Percentiles rank a stretch among this genome's conserved stretches.
phyloP scores from a whole-genome alignment of 176 grass and related monocot genomes.

The Ananas comosus region DNA sequence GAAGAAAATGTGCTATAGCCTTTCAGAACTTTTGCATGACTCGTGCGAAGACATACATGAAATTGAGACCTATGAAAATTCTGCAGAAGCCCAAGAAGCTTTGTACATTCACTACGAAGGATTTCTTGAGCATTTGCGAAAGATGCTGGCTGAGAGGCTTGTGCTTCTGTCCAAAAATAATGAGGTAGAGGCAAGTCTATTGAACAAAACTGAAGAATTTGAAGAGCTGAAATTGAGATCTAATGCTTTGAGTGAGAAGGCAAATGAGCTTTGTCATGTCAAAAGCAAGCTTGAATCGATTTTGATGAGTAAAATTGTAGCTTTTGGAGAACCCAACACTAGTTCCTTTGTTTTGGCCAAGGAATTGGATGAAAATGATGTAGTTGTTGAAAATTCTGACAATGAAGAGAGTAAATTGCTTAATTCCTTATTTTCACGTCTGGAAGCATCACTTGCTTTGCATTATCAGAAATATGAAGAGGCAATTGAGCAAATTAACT shows the following conservation, averaged over 20 bases:
- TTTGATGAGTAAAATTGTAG: constrained; percentile 40
- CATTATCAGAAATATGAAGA: constrained; percentile 56
- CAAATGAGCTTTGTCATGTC: constrained; percentile 46
- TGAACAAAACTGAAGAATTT: constrained; percentile 62
- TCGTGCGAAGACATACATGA: constrained; percentile 33
- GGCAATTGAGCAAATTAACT: constrained; percentile 42
- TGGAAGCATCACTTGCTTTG: constrained; percentile 57
- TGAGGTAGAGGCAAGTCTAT: constrained; percentile 48
- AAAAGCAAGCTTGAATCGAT: constrained; percentile 50
- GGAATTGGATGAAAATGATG: constrained; percentile 34
- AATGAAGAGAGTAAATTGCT: constrained; percentile 41
- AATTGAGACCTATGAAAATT: constrained; percentile 24
- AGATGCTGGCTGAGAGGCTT: constrained; percentile 38
- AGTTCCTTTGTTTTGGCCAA: constrained; percentile 59
- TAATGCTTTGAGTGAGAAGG: constrained; percentile 48
- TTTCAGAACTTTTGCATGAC: constrained; percentile 39
- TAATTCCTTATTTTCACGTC: constrained; percentile 44
- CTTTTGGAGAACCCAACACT: constrained; percentile 39
- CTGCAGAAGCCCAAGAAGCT: constrained; percentile 32
- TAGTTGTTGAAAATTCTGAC: constrained; percentile 17
- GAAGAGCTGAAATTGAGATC: constrained; percentile 60
- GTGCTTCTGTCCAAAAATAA: constrained; percentile 36
- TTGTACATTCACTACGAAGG: constrained; percentile 42
- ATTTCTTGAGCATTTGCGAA: constrained; percentile 47
- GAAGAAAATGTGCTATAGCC: constrained; percentile 38